Conservation (phyloP, 306 rosid species). For the Adenanthera pavonina region DNA sequence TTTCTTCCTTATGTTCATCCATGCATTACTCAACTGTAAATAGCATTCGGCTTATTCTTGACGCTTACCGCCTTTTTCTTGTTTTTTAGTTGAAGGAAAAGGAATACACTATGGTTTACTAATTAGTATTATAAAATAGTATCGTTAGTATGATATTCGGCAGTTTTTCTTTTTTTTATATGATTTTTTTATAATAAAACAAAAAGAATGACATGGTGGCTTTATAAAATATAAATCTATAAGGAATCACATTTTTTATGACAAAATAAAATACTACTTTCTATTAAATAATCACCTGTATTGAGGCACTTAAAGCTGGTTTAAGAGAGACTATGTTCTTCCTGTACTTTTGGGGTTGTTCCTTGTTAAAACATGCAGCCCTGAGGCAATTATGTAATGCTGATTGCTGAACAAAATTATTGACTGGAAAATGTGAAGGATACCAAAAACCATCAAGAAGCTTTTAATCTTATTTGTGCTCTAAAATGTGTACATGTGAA, state of each 20-base stretch:
- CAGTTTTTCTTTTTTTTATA: background rate
- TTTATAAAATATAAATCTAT: too few species aligned
- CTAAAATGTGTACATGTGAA: background rate
- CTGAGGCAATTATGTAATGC: background rate
- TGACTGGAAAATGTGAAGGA: background rate
- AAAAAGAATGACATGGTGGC: too few species aligned
- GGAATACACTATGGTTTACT: background rate
- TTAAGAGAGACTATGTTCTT: background rate
- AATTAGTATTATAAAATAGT: background rate
- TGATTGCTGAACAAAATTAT: background rate
- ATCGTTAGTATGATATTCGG: background rate
- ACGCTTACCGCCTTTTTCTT: background rate
- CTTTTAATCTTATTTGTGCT: background rate
- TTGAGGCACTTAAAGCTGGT: too few species aligned
- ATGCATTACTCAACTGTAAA: slow-evolving; percentile 40
- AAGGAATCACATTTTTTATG: too few species aligned
- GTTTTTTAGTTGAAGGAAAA: background rate
- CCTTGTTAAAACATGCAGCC: background rate
- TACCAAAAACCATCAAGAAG: background rate
- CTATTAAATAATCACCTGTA: too few species aligned
- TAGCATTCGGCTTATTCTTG: slow-evolving; percentile 9
- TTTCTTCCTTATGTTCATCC: background rate
- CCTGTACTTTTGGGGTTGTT: background rate
- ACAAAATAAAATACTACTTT: too few species aligned
- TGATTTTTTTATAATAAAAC: too few species aligned